Evolutionary conservation across 1,284 basidiomycete genomes (phyloP), one percentile per base, ranked within the genome.

Genomic region (Papiliotrema nemorosa): DNA sequence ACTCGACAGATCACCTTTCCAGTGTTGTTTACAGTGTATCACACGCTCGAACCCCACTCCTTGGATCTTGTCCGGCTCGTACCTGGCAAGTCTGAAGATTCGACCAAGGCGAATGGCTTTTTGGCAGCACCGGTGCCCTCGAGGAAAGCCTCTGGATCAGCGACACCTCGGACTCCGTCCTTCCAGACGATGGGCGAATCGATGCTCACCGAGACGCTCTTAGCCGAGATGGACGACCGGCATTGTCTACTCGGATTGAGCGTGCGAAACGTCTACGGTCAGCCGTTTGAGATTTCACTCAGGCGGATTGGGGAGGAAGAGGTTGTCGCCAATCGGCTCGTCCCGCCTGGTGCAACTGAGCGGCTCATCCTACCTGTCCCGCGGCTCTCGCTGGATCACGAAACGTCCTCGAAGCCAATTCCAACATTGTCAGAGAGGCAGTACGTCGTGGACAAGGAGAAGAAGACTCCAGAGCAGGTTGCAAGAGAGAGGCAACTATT

Each of bases 11-110:
- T 96, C 47, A 82, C 85, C 14, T 87, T 90, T 66, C 86, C 89
- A 6, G 80, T 97, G 52, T 79, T 88, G 59, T 85, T 96, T 52
- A 93, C 90, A 0, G 92, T 97, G 2, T 93, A 93, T 66, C 87
- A 90, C 55, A 92, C 92, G 76, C 80, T 97, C 35, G 88, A 92
- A 65, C 89, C 86, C 63, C 81, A 85, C 53, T 79, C 80, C 29
- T 84, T 96, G 81, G 85, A 88, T 59, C 78, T 94, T 50, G 75
- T 88, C 27, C 82, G 39, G 38, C 69, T 53, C 31, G 43, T 24
- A 33, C 41, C 45, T 21, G 12, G 48, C 27, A 24, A 43, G 4
- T 18, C n/a, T 2, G 29, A 34, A 47, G 46, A 41, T 33, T 26
- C 21, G 14, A 9, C n/a, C 31, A 24, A 29, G 25, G 14, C 21